Evolutionary conservation across 176 grass and related monocot species (phyloP), one percentile per base, ranked within the genome.

Genomic region (Otatea glauca): DNA sequence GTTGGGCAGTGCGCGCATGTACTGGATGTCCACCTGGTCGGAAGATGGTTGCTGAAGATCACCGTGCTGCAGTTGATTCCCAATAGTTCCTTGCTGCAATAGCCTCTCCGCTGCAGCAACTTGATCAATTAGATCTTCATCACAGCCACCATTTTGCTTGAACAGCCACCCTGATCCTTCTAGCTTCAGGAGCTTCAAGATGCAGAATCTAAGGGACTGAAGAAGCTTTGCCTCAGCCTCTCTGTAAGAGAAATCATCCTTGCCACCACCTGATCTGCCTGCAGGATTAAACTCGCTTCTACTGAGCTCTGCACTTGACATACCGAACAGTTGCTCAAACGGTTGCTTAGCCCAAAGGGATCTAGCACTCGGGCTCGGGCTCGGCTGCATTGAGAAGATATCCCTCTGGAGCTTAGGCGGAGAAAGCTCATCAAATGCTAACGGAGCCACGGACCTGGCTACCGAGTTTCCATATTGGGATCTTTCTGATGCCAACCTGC

Each of bases 261-360:
- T 90, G 13, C 41, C 77, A 87, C 56, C 56, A 77, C 72, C 81
- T 18, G 78, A 84, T 85, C 83, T 95, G 24, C 82, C 74, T 15
- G 65, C 64, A 72, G 77, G 62, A 78, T 78, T 82, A 7, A 79
- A 73, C 20, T 83, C 88, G 1, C 90, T 85, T 74, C 59, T 90
- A 66, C 38, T 92, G 41, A 86, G 72, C 56, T 90, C 90, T 50
- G 69, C 84, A 23, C 68, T 88, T 65, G 84, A 75, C 60, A 96
- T 67, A 65, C 93, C 90, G 47, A 96, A 99, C 70, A 96, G 79
- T 70, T 99, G 93, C 68, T 94, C 93, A 86, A 89, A 92, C 37
- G 97, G 97, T 86, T 99, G 97, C 76, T 86, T 95, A 83, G 90
- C 92, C 93, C 93, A 99, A 77, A 99, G 88, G 66, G 96, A 98